A percentile compares a stretch with the other conserved stretches of the same genome.
Conservation (phyloP, 73 alveolate genomes). For the Durusdinium trenchii region DNA sequence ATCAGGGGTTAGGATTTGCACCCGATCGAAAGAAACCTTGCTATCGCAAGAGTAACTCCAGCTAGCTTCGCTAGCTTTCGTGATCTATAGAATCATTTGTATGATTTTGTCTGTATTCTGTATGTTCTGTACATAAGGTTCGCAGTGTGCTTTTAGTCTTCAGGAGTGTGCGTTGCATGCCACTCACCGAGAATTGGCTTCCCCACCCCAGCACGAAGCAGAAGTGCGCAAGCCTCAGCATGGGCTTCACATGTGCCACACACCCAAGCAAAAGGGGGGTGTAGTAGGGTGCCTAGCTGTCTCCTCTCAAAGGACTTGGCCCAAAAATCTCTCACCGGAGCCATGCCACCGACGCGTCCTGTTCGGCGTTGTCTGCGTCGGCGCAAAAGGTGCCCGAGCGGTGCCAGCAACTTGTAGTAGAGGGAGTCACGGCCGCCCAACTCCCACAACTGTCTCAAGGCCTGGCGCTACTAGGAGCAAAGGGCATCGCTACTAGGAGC, state of each 20-base stretch:
- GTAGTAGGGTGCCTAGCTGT: background rate
- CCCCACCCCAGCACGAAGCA: slow-evolving; percentile 63
- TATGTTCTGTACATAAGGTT: too few relatives aligned
- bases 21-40: too few relatives aligned
- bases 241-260: background rate
- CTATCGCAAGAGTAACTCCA: too few relatives aligned
- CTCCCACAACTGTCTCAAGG: slow-evolving; percentile 86
- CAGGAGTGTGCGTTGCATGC: too few relatives aligned
- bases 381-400: background rate
- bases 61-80: too few relatives aligned
- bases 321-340: background rate
- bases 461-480: background rate
- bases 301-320: background rate
- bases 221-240: slow-evolving; percentile 86
- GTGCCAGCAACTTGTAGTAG: slow-evolving; percentile 92
- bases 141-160: too few relatives aligned
- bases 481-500: too few relatives aligned
- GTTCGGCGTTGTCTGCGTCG: background rate
- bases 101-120: too few relatives aligned
- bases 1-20: too few relatives aligned
- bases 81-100: too few relatives aligned
- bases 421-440: slow-evolving; percentile 51
- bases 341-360: background rate
- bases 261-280: background rate
- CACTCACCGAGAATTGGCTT: too few relatives aligned